Conservation (phyloP, 2,329 filamentous ascomycete species). For the Metarhizium robertsii region DNA sequence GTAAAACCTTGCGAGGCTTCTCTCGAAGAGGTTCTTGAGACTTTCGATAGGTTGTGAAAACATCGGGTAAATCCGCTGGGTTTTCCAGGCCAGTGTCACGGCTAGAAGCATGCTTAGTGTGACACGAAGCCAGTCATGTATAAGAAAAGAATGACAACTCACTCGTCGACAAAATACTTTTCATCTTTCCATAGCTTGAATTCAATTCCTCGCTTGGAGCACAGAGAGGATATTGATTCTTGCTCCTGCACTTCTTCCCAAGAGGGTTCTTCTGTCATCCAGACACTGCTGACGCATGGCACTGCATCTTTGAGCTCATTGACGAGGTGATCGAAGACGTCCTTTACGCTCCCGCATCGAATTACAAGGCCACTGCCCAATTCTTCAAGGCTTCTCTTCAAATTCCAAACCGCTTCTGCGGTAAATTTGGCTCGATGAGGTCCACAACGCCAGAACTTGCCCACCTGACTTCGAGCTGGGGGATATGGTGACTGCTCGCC, state of each 20-base stretch:
- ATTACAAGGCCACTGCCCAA: conserved; percentile 53
- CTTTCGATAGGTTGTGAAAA: conserved; percentile 70
- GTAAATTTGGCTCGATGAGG: conserved; percentile 63
- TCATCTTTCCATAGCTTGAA: conserved; percentile 64
- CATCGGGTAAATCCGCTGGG: conserved; percentile 55
- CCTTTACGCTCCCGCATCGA: conserved; percentile 50
- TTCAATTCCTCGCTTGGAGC: conserved; percentile 41
- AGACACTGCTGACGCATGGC: conserved; percentile 50
- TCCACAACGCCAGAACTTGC: conserved; percentile 64
- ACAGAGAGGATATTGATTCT: conserved; percentile 39
- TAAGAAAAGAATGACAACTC: conserved; percentile 24
- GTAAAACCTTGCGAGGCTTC: conserved; percentile 48
- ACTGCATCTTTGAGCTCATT: conserved; percentile 32
- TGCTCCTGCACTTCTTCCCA: conserved; percentile 62
- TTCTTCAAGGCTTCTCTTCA: conserved; percentile 53
- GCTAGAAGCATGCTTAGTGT: conserved; percentile 28
- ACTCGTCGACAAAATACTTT: conserved; percentile 76
- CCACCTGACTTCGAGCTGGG: conserved; percentile 55
- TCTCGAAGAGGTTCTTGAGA: conserved; percentile 60
- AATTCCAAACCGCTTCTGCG: conserved; percentile 62
- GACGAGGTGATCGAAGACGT: conserved; percentile 51
- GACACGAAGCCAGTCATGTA: conserved; percentile 7
- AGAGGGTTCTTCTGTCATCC: conserved; percentile 65
- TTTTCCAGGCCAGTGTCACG: conserved; percentile 53
- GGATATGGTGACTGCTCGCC: conserved; percentile 54